A percentile compares a stretch with the other conserved stretches of the same genome.
phyloP scores from a whole-genome alignment of 2,329 filamentous ascomycete species.

The Pseudogymnoascus pannorum region DNA sequence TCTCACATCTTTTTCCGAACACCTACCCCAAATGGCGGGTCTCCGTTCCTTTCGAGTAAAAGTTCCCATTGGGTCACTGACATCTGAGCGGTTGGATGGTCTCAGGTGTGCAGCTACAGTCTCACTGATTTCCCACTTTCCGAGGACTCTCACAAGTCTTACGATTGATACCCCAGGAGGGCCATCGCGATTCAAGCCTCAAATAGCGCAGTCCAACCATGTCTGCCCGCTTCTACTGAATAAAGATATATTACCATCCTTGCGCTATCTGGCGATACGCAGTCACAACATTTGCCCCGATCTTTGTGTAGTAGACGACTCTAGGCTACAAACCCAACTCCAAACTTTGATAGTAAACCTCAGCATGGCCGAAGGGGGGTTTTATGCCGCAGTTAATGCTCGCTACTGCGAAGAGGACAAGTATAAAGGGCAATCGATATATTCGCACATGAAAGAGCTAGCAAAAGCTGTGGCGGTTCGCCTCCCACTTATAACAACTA shows the following conservation, averaged over 20 bases:
- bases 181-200: neutral
- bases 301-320: neutral
- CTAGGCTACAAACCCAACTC: neutral
- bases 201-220: neutral
- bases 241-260: neutral
- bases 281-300: neutral
- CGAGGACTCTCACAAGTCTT: slow-evolving; percentile 1
- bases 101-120: neutral
- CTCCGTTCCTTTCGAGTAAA: neutral
- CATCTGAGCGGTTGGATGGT: neutral
- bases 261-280: slow-evolving; percentile 6
- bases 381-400: neutral
- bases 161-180: slow-evolving; percentile 6
- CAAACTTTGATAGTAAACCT: neutral
- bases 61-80: neutral
- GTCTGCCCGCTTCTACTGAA: neutral
- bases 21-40: neutral
- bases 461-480: neutral
- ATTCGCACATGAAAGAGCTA: neutral
- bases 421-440: neutral
- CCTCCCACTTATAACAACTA: neutral
- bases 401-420: neutral
- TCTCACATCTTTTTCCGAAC: neutral
- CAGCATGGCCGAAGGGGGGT: neutral
- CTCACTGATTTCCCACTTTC: neutral